Conservation (phyloP, 2,329 filamentous ascomycete species). For the Penicillium vulpinum region DNA sequence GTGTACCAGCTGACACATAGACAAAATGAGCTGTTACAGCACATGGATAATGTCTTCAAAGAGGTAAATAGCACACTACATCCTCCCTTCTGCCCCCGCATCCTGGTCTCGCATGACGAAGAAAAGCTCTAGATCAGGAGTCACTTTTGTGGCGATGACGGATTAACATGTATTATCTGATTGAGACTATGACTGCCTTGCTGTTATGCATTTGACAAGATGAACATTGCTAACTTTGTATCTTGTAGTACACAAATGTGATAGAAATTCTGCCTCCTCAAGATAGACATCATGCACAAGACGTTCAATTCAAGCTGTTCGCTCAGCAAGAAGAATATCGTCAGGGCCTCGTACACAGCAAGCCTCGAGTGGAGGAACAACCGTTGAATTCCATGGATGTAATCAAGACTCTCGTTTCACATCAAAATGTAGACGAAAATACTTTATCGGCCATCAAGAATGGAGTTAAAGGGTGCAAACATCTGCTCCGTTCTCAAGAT, state of each 20-base stretch:
- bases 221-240: conserved; percentile 30
- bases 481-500: conserved; percentile 33
- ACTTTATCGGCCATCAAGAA: conserved; percentile 39
- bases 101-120: conserved; percentile 48
- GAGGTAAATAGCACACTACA: conserved; percentile 42
- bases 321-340: conserved; percentile 33
- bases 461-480: conserved; percentile 44
- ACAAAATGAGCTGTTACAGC: conserved; percentile 40
- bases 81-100: conserved; percentile 1
- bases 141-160: conserved; percentile 61
- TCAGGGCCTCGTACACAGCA: conserved; percentile 37
- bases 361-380: conserved; percentile 50
- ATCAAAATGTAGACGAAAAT: conserved; percentile 65
- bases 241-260: conserved; percentile 21
- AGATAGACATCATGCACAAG: conserved; percentile 30
- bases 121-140: conserved; percentile 82
- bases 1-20: conserved; percentile 41
- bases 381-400: conserved; percentile 64
- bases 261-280: conserved; percentile 21
- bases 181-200: conserved; percentile 35
- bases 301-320: conserved; percentile 35
- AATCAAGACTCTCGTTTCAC: conserved; percentile 54
- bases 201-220: conserved; percentile 16
- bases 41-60: conserved; percentile 40
- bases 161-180: conserved; percentile 62